These are phyloP conservation scores for Schizophyllum amplum DNA, from an alignment of 1,284 basidiomycete species.

Conservation along the genomic window DNA sequence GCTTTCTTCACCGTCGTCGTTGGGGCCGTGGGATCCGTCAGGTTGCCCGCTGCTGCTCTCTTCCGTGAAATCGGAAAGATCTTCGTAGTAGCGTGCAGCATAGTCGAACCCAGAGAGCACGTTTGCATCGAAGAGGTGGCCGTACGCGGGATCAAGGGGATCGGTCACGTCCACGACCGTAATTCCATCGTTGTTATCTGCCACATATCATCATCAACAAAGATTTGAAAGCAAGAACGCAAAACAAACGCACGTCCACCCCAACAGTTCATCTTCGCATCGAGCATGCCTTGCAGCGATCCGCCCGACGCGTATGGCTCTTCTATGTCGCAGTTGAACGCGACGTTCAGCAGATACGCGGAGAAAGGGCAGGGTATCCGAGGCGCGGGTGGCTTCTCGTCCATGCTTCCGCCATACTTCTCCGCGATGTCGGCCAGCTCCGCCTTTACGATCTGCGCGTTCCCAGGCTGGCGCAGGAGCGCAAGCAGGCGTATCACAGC, in stretches of 20 bases:
- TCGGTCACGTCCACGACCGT: conserved; percentile 22
- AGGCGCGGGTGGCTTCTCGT: conserved; percentile 6
- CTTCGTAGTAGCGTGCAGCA: too few relatives aligned
- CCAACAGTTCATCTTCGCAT: conserved; percentile 13
- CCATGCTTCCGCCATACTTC: conserved; percentile 9
- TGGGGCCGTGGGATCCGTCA: too few relatives aligned
- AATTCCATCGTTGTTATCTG: conserved; percentile 24
- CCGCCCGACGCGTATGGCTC: background rate
- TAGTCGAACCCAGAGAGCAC: background rate
- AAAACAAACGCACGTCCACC: conserved; percentile 14
- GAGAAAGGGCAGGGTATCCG: conserved; percentile 18
- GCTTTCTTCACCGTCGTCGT: too few relatives aligned
- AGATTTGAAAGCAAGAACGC: background rate
- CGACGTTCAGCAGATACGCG: conserved; percentile 10
- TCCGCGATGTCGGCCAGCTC: conserved; percentile 17
- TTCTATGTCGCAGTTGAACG: conserved; percentile 8
- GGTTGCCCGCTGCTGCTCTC: too few relatives aligned
- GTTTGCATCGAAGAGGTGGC: conserved; percentile 9
- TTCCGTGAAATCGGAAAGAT: too few relatives aligned
- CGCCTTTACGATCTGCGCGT: conserved; percentile 18
- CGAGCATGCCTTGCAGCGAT: conserved; percentile 2
- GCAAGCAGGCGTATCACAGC: conserved; percentile 18
- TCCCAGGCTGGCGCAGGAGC: conserved; percentile 16
- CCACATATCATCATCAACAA: background rate
- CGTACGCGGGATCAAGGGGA: conserved; percentile 16